phyloP scores from a whole-genome alignment of 2,329 filamentous ascomycete species.

The Ceratocystis papillata region DNA sequence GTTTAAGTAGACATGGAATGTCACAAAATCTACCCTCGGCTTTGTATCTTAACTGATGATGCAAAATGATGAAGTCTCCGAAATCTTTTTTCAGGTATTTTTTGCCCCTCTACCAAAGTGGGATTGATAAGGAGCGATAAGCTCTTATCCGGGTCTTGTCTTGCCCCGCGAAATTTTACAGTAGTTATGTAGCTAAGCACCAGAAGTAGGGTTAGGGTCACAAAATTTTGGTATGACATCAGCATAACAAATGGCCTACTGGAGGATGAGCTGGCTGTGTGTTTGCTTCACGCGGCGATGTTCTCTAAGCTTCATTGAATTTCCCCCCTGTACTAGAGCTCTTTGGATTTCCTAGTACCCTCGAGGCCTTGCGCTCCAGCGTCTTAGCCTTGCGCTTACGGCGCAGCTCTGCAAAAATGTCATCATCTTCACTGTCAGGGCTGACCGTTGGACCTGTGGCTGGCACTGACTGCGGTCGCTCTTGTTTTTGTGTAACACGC shows the following conservation, averaged over 20 bases:
- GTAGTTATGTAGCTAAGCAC: not conserved
- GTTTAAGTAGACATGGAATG: not conserved
- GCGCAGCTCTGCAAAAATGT: constrained; percentile 14
- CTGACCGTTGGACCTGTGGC: not conserved
- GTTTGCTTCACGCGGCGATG: too few species aligned
- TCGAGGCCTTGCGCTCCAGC: not conserved
- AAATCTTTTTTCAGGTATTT: constrained; percentile 15
- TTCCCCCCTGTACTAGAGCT: too few species aligned
- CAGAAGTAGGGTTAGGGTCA: constrained; percentile 11
- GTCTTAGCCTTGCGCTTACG: constrained; percentile 15
- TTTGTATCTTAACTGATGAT: constrained; percentile 14
- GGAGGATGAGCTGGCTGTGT: too few species aligned
- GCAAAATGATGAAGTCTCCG: constrained; percentile 20
- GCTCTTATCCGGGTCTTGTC: constrained; percentile 18
- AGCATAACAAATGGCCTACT: too few species aligned
- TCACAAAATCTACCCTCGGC: not conserved
- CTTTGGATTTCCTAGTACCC: not conserved
- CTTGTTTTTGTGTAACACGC: not conserved
- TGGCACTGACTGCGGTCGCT: not conserved
- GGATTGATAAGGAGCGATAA: constrained; percentile 22
- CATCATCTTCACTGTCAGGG: constrained; percentile 15
- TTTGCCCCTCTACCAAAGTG: constrained; percentile 21
- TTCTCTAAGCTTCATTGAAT: too few species aligned
- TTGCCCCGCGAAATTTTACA: constrained; percentile 18
- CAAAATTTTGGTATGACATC: constrained; percentile 7